phyloP scores from a whole-genome alignment of 345 rosid species.

The Eucalyptus sp. region DNA sequence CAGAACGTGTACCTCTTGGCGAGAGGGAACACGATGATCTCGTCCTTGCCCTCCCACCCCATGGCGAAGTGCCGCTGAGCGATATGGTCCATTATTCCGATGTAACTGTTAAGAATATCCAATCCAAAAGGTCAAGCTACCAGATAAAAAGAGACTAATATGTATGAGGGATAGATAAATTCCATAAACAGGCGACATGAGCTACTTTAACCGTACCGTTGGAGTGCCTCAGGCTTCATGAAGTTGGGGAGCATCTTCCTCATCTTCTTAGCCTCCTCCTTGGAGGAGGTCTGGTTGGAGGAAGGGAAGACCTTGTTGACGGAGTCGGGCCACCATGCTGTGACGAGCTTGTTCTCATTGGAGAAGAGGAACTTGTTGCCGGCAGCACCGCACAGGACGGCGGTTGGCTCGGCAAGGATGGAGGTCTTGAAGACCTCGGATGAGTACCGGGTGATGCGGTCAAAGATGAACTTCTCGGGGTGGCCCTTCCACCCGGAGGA shows the following conservation, averaged over 20 bases:
- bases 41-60: constrained; percentile 5
- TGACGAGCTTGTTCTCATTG: constrained; percentile 7
- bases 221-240: constrained; percentile 7
- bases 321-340: constrained; percentile 5
- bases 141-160: not conserved
- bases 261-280: constrained; percentile 7
- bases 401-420: not conserved
- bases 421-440: constrained; percentile 8
- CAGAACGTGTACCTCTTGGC: constrained; percentile 8
- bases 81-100: constrained; percentile 8
- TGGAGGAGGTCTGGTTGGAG: constrained; percentile 1
- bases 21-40: constrained; percentile 1
- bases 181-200: not conserved
- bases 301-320: constrained; percentile 6
- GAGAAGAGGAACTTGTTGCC: constrained; percentile 8
- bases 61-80: constrained; percentile 3
- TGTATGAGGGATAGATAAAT: not conserved
- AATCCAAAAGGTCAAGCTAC: not conserved
- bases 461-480: constrained; percentile 11
- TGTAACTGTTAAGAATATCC: not conserved
- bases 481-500: constrained; percentile 7
- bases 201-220: not conserved
- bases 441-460: not conserved
- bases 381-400: not conserved
- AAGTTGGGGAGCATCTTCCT: constrained; percentile 7